These are phyloP conservation scores for Tylopilus rubrobrunneus DNA, from an alignment of 768 basidiomycete species.

Conservation along the genomic window DNA sequence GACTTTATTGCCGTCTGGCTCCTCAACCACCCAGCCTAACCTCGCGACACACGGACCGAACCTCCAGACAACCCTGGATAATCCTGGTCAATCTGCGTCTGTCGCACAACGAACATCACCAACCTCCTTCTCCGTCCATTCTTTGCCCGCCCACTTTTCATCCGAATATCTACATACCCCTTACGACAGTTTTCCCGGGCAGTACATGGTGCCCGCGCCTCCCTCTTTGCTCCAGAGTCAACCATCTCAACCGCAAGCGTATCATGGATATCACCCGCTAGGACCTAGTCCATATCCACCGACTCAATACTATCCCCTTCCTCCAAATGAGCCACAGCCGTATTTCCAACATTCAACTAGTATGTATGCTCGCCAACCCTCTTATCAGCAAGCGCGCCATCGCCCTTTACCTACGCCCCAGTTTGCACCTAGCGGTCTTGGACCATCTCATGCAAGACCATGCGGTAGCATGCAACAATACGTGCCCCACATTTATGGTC, in stretches of 20 bases:
- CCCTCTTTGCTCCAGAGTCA: conserved; percentile 29
- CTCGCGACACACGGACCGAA: neutral
- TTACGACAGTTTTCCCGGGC: conserved; percentile 36
- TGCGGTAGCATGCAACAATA: no score
- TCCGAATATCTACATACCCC: conserved; percentile 33
- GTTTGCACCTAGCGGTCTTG: conserved; percentile 9
- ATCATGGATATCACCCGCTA: conserved; percentile 32
- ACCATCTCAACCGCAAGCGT: conserved; percentile 30
- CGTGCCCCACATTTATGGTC: no score
- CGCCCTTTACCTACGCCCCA: conserved; percentile 21
- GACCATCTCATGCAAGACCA: no score
- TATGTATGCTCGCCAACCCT: conserved; percentile 31
- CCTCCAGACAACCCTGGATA: neutral
- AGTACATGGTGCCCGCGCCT: conserved; percentile 46
- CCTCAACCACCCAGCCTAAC: neutral
- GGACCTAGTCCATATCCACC: conserved; percentile 39
- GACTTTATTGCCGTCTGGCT: neutral
- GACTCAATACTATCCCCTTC: conserved; percentile 40
- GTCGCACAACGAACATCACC: neutral
- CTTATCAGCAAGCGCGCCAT: conserved; percentile 19
- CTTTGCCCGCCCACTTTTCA: conserved; percentile 19
- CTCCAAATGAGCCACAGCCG: conserved; percentile 31
- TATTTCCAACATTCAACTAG: conserved; percentile 38
- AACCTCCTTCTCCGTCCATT: conserved; percentile 23
- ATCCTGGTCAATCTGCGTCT: neutral